phyloP scores from a whole-genome alignment of 345 rosid genomes.

The Triadica sebifera region DNA sequence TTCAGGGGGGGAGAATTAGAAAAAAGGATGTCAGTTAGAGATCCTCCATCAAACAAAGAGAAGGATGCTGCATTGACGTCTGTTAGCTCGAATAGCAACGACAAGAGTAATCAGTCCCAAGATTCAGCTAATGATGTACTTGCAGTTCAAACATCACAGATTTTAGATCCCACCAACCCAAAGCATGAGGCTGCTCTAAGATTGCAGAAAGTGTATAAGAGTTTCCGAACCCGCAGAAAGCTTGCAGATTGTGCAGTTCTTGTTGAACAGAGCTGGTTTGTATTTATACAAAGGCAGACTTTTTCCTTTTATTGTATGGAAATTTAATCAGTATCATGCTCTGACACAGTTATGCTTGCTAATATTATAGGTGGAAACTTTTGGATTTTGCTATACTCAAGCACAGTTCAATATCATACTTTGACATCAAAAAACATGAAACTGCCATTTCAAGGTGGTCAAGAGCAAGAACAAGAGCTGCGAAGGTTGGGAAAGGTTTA shows the following conservation, averaged over 20 bases:
- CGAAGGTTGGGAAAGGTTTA: constrained; percentile 96
- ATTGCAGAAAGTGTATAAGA: constrained; percentile 87
- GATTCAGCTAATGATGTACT: constrained; percentile 16
- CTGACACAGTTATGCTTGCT: constrained; percentile 18
- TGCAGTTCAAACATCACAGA: constrained; percentile 23
- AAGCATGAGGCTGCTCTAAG: constrained; percentile 79
- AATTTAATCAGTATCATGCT: constrained; percentile 4
- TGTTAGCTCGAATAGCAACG: constrained; percentile 4
- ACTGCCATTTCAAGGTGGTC: constrained; percentile 95
- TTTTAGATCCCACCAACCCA: constrained; percentile 54
- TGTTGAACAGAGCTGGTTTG: constrained; percentile 85
- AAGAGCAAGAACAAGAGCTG: constrained; percentile 90
- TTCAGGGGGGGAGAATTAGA: constrained; percentile 60
- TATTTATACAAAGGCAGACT: not conserved
- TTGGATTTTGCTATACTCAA: constrained; percentile 84
- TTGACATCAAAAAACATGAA: constrained; percentile 87
- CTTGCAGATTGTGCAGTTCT: constrained; percentile 94
- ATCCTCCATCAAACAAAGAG: constrained; percentile 24
- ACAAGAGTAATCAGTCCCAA: constrained; percentile 15
- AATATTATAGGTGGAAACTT: constrained; percentile 75
- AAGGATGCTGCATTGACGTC: constrained; percentile 11
- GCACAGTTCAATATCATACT: constrained; percentile 84
- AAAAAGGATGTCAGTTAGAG: constrained; percentile 43
- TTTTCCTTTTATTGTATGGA: not conserved
- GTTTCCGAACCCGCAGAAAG: constrained; percentile 91